Conservation (phyloP, 345 rosid genomes). For the Psidium guajava region DNA sequence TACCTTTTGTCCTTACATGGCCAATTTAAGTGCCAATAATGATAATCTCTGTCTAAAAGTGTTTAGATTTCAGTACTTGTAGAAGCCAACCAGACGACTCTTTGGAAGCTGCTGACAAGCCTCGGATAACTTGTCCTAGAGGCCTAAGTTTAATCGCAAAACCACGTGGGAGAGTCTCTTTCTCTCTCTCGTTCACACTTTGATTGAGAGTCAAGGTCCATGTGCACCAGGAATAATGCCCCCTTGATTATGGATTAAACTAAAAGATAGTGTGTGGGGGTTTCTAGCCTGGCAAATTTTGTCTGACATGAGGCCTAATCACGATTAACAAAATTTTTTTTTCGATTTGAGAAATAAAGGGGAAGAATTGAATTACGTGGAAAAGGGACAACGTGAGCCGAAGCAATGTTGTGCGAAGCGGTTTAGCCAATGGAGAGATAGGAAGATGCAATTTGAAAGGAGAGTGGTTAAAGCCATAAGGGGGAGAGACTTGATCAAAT, state of each 20-base stretch:
- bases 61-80: background rate
- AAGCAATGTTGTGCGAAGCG: background rate
- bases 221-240: background rate
- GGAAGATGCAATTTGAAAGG: background rate
- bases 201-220: background rate
- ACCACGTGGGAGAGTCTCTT: background rate
- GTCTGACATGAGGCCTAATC: background rate
- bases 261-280: background rate
- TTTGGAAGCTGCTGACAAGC: background rate
- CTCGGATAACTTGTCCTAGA: background rate
- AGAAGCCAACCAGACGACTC: background rate
- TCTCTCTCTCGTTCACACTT: background rate
- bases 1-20: background rate
- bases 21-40: background rate
- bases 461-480: background rate
- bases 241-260: background rate
- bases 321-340: background rate
- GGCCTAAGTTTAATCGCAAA: background rate
- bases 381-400: background rate
- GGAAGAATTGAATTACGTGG: background rate
- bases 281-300: background rate
- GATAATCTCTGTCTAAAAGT: background rate
- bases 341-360: background rate
- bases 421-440: background rate
- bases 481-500: background rate